A percentile compares a stretch with the other conserved stretches of the same genome.
phyloP scores from a whole-genome alignment of 495 filamentous ascomycete species.

The Ramalina peruviana region DNA sequence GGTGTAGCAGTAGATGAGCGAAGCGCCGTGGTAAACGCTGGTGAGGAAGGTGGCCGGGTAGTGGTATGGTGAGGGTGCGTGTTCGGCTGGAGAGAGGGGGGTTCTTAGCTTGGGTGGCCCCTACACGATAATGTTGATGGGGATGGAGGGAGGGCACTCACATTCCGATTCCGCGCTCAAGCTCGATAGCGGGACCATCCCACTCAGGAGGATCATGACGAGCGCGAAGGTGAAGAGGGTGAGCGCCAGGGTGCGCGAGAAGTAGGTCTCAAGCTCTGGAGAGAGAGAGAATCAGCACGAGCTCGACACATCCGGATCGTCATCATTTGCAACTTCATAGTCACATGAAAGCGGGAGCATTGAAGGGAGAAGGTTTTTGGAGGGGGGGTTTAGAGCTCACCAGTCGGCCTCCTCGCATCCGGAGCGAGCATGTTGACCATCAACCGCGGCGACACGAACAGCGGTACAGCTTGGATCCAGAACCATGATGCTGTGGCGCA shows the following conservation, averaged over 20 bases:
- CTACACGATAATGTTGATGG: neutral
- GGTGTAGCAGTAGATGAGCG: conserved; percentile 55
- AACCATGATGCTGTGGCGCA: conserved; percentile 56
- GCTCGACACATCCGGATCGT: conserved; percentile 2
- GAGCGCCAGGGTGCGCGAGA: conserved; percentile 56
- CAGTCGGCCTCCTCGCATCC: conserved; percentile 39
- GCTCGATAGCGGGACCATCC: conserved; percentile 54
- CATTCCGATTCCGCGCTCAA: conserved; percentile 20
- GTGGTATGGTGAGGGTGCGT: conserved; percentile 42
- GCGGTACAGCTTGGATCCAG: conserved; percentile 46
- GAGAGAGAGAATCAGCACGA: neutral
- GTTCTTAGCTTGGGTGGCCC: too few species aligned
- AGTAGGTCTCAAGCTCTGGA: conserved; percentile 56
- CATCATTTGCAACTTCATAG: neutral
- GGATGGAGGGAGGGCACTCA: neutral
- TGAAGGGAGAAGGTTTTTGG: neutral
- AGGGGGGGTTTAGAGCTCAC: conserved; percentile 21
- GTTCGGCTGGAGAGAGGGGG: neutral
- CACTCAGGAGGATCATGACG: conserved; percentile 55
- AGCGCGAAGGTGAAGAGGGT: conserved; percentile 49
- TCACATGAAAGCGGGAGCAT: too few species aligned
- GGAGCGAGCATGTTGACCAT: conserved; percentile 48
- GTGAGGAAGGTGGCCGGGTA: conserved; percentile 53
- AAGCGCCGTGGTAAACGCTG: conserved; percentile 45
- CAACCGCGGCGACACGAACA: conserved; percentile 51